Evolutionary conservation across 805 yeast species (phyloP).

Genomic region (Alloascoidea hylecoeti): DNA sequence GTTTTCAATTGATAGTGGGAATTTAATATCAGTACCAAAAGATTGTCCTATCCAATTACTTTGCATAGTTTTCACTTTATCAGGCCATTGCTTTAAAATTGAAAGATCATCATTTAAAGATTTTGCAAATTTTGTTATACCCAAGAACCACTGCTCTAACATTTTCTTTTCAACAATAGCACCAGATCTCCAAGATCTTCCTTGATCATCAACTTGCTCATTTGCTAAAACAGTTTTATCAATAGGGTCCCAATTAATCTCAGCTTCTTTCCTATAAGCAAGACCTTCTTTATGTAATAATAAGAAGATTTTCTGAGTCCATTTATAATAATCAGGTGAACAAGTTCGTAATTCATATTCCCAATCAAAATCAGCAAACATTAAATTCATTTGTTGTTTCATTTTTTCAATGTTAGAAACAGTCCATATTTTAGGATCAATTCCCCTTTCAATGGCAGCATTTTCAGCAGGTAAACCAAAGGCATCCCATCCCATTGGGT

Average conservation of each 20-base stretch:
- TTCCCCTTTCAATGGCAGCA: conserved; percentile 81
- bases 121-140: conserved; percentile 71
- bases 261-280: conserved; percentile 78
- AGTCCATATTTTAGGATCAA: conserved; percentile 81
- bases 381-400: conserved; percentile 66
- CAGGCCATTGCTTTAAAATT: conserved; percentile 66
- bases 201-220: conserved; percentile 88
- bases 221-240: conserved; percentile 92
- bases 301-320: conserved; percentile 82
- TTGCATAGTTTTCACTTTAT: conserved; percentile 82
- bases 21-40: conserved; percentile 57
- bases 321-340: conserved; percentile 73
- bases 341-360: conserved; percentile 81
- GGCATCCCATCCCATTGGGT: conserved; percentile 99
- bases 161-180: conserved; percentile 77
- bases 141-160: conserved; percentile 87
- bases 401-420: conserved; percentile 62
- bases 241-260: conserved; percentile 96
- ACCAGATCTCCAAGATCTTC: conserved; percentile 94
- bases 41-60: conserved; percentile 89
- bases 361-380: conserved; percentile 91
- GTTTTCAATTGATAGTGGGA: conserved; percentile 19
- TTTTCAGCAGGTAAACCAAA: conserved; percentile 98
- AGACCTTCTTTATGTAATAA: conserved; percentile 59
- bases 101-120: conserved; percentile 53